Percentiles rank a stretch among this genome's conserved stretches.
Conservation (phyloP, 441 rosid species). For the Dalechampia spathulata region DNA sequence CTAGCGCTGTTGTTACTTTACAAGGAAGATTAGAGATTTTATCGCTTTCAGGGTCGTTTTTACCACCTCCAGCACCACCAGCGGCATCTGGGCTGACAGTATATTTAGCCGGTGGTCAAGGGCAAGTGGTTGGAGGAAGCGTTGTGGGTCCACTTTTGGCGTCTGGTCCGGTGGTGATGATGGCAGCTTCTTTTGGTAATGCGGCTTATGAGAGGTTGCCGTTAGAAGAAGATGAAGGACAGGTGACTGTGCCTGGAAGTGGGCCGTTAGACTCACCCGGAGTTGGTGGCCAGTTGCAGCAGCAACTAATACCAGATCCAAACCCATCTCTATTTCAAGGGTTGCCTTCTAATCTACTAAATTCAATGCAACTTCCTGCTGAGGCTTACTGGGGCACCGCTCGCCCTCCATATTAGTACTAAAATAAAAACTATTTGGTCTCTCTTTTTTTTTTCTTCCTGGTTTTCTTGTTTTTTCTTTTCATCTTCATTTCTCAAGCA, state of each 20-base stretch:
- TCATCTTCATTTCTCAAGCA: conserved; percentile 5
- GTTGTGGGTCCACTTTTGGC: conserved; percentile 67
- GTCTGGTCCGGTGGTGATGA: conserved; percentile 66
- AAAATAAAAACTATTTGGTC: conserved; percentile 11
- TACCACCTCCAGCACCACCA: conserved; percentile 90
- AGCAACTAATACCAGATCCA: conserved; percentile 40
- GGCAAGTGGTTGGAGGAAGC: conserved; percentile 74
- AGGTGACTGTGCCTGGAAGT: conserved; percentile 20
- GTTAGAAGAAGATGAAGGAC: conserved; percentile 61
- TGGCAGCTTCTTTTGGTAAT: conserved; percentile 89
- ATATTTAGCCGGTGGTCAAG: conserved; percentile 79
- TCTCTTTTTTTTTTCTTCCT: conserved; percentile 3
- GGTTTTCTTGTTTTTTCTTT: conserved; percentile 9
- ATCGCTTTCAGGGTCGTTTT: conserved; percentile 72
- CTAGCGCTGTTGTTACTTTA: conserved; percentile 65
- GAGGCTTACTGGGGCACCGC: conserved; percentile 71
- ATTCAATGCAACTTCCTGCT: conserved; percentile 59
- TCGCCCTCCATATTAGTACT: conserved; percentile 45
- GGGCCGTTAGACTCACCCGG: conserved; percentile 41
- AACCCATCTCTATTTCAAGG: conserved; percentile 55
- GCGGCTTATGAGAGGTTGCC: conserved; percentile 88
- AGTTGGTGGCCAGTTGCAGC: conserved; percentile 28
- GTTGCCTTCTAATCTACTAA: conserved; percentile 58
- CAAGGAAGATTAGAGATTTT: conserved; percentile 86
- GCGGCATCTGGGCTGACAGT: conserved; percentile 68